These are phyloP conservation scores for Parascedosporium putredinis DNA, from an alignment of 2,329 filamentous ascomycete species.

Conservation along the genomic window DNA sequence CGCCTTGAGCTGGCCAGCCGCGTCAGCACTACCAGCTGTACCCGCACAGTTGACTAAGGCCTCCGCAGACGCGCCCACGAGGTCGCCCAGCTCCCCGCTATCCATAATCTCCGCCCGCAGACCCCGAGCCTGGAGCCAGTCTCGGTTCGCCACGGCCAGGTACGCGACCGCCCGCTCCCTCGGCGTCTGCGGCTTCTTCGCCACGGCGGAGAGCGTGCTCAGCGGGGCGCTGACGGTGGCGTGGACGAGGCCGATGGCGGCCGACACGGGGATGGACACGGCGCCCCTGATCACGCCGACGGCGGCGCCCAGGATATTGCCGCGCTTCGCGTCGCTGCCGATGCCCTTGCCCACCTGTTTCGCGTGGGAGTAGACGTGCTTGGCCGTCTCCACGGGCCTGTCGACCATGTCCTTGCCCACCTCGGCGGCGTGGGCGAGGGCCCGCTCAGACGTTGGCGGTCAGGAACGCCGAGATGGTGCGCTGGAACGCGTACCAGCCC, in stretches of 20 bases:
- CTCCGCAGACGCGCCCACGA: conserved; percentile 11
- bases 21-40: neutral
- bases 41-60: conserved; percentile 8
- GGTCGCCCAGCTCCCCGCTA: conserved; percentile 14
- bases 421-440: conserved; percentile 31
- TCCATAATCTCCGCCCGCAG: conserved; percentile 26
- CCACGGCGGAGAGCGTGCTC: conserved; percentile 21
- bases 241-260: conserved; percentile 25
- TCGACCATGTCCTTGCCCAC: conserved; percentile 24
- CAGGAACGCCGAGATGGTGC: conserved; percentile 35
- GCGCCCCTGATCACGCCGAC: conserved; percentile 24
- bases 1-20: neutral
- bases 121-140: conserved; percentile 31
- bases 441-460: conserved; percentile 33
- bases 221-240: conserved; percentile 24
- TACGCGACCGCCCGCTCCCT: conserved; percentile 31
- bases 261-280: conserved; percentile 27
- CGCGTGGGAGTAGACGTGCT: conserved; percentile 24
- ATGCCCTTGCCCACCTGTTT: conserved; percentile 27
- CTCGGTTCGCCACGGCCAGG: conserved; percentile 27
- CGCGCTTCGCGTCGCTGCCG: conserved; percentile 23
- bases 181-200: conserved; percentile 28
- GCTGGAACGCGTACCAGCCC: conserved; percentile 24
- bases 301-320: conserved; percentile 29
- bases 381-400: conserved; percentile 25